Percentiles rank a stretch among this genome's conserved stretches.
Conservation (phyloP, 176 grass and related monocot species). For the Cenchrus purpureus region DNA sequence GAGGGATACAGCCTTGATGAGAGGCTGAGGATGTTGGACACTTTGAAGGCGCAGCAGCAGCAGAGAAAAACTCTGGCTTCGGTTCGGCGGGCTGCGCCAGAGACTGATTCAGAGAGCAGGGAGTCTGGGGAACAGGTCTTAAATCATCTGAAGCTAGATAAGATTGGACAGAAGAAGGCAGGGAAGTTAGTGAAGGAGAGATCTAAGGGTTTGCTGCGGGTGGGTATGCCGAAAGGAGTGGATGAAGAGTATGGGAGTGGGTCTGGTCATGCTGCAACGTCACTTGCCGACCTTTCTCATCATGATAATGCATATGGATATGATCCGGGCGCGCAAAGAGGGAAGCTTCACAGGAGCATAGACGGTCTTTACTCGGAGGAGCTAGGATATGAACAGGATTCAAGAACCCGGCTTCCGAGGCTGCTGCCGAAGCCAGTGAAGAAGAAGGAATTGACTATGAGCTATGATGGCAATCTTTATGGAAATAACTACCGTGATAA, state of each 20-base stretch:
- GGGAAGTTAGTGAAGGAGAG: slow-evolving; percentile 53
- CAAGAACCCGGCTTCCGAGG: slow-evolving; percentile 37
- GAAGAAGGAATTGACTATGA: slow-evolving; percentile 55
- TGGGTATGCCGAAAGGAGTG: slow-evolving; percentile 43
- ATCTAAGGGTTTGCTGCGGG: slow-evolving; percentile 55
- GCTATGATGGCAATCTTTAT: slow-evolving; percentile 53
- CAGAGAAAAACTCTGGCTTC: slow-evolving; percentile 43
- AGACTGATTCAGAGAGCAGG: slow-evolving; percentile 62
- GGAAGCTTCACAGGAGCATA: slow-evolving; percentile 37
- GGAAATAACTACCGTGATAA: slow-evolving; percentile 49
- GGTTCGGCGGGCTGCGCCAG: background rate
- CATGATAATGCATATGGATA: slow-evolving; percentile 36
- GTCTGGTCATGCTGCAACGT: background rate
- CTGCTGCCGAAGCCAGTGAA: slow-evolving; percentile 57
- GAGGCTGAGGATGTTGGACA: slow-evolving; percentile 60
- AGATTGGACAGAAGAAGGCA: slow-evolving; percentile 40
- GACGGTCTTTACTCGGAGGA: slow-evolving; percentile 39
- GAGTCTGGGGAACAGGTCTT: slow-evolving; percentile 50
- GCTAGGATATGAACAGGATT: slow-evolving; percentile 40
- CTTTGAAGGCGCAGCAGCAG: slow-evolving; percentile 39
- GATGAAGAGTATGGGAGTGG: slow-evolving; percentile 35
- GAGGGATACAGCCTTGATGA: slow-evolving; percentile 61
- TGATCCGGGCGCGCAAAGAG: slow-evolving; percentile 44
- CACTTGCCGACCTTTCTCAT: slow-evolving; percentile 30
- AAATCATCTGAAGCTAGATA: slow-evolving; percentile 36